These are phyloP conservation scores for Protostelium mycophagum DNA, from an alignment of 78 protist genomes.

Conservation along the genomic window DNA sequence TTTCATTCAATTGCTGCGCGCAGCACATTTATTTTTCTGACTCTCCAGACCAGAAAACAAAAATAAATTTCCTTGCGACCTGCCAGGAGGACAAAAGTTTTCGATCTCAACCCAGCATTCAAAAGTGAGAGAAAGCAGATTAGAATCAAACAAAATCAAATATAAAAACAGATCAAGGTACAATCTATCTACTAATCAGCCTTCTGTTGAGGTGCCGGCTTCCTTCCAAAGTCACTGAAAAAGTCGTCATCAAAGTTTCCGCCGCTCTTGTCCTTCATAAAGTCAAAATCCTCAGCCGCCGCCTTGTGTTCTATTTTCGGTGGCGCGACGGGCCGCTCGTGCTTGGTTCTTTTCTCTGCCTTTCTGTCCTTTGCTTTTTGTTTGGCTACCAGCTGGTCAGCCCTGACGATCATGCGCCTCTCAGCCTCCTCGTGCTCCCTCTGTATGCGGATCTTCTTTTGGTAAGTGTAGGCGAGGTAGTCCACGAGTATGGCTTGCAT, in stretches of 20 bases:
- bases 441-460: not conserved
- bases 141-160: not conserved
- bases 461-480: not conserved
- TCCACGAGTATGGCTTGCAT: not conserved
- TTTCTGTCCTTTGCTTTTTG: not conserved
- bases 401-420: not conserved
- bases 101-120: too few species aligned
- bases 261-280: not conserved
- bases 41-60: too few species aligned
- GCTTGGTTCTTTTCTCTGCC: not conserved
- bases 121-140: too few species aligned
- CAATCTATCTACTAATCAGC: not conserved
- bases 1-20: too few species aligned
- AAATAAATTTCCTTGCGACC: too few species aligned
- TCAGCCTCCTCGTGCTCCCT: not conserved
- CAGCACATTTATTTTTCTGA: too few species aligned
- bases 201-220: not conserved
- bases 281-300: not conserved
- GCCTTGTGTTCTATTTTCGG: not conserved
- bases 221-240: not conserved
- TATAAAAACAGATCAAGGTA: not conserved
- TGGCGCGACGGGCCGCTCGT: not conserved
- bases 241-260: not conserved
- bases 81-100: too few species aligned
- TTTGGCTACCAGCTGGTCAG: not conserved